These are phyloP conservation scores for Nectriaceae sp. DNA, from an alignment of 2,329 filamentous ascomycete genomes.

Conservation along the genomic window DNA sequence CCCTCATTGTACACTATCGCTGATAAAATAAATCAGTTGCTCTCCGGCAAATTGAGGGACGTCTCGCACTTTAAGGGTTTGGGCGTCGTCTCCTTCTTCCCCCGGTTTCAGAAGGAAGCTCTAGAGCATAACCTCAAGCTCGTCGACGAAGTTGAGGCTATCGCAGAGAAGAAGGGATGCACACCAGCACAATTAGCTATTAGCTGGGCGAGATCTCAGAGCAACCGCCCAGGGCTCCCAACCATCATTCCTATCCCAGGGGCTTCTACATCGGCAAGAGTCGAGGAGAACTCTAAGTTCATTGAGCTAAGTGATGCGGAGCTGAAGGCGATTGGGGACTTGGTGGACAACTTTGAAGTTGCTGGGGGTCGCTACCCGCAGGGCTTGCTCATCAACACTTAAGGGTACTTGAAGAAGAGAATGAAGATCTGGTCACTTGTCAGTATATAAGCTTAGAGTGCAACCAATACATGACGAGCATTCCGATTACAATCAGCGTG, in stretches of 20 bases:
- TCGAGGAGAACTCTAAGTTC: slow-evolving; percentile 60
- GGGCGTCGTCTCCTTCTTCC: slow-evolving; percentile 35
- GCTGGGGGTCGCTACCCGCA: slow-evolving; percentile 52
- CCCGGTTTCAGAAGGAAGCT: slow-evolving; percentile 63
- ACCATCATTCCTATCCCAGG: slow-evolving; percentile 68
- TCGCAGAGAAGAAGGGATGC: slow-evolving; percentile 62
- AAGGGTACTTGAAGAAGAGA: slow-evolving; percentile 11
- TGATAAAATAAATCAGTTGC: slow-evolving; percentile 27
- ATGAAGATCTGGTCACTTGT: slow-evolving; percentile 11
- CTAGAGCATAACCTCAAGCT: slow-evolving; percentile 67
- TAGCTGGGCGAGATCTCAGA: slow-evolving; percentile 59
- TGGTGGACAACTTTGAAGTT: slow-evolving; percentile 50
- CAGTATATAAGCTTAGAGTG: slow-evolving; percentile 12
- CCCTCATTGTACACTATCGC: background rate
- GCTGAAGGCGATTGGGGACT: slow-evolving; percentile 48
- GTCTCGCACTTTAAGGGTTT: slow-evolving; percentile 23
- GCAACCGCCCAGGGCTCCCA: slow-evolving; percentile 52
- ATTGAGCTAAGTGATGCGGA: slow-evolving; percentile 53
- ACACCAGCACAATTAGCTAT: slow-evolving; percentile 68
- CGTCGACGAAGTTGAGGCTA: slow-evolving; percentile 54
- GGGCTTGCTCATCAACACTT: slow-evolving; percentile 38
- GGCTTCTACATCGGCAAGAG: slow-evolving; percentile 55
- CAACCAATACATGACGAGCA: too few species aligned
- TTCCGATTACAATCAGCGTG: slow-evolving; percentile 25
- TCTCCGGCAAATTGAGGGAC: slow-evolving; percentile 30